Evolutionary conservation across 768 basidiomycete genomes (phyloP).

Genomic region (Udeniomyces megalosporus): DNA sequence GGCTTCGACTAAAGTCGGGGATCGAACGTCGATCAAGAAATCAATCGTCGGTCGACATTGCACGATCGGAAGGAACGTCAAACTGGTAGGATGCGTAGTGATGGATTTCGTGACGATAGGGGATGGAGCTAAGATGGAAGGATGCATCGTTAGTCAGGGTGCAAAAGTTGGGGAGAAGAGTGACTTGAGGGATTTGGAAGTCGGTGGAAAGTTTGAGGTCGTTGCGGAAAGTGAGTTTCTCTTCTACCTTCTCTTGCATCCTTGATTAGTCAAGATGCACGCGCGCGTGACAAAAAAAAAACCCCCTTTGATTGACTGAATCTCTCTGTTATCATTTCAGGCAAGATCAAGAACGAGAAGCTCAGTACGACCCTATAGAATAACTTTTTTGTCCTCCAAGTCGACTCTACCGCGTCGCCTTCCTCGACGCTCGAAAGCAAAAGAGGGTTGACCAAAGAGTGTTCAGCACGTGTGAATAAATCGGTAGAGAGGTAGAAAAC

Average conservation of each 20-base stretch:
- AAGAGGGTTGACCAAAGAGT: background rate
- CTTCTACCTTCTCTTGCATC: no score
- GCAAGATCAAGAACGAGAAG: background rate
- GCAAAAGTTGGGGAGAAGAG: slow-evolving; percentile 28
- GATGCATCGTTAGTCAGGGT: slow-evolving; percentile 27
- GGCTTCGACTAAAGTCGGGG: slow-evolving; percentile 63
- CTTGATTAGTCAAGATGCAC: slow-evolving; percentile 5
- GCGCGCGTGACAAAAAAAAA: no score
- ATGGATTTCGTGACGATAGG: slow-evolving; percentile 77
- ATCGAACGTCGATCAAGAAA: slow-evolving; percentile 63
- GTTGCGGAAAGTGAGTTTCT: slow-evolving; percentile 24
- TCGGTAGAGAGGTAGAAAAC: no score
- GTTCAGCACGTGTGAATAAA: no score
- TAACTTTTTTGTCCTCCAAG: background rate
- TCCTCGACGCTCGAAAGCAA: no score
- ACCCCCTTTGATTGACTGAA: slow-evolving; percentile 35
- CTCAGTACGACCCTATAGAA: background rate
- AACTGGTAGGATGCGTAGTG: slow-evolving; percentile 62
- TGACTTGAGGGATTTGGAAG: slow-evolving; percentile 30
- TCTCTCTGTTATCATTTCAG: slow-evolving; percentile 39
- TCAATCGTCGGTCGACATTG: slow-evolving; percentile 69
- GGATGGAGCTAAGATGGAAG: slow-evolving; percentile 39
- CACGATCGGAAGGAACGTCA: slow-evolving; percentile 66
- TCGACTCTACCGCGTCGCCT: no score
- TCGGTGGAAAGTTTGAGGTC: slow-evolving; percentile 29